Percentiles rank a stretch among this genome's conserved stretches.
phyloP scores from a whole-genome alignment of 1,139 yeast genomes.

The Diutina catenulata region DNA sequence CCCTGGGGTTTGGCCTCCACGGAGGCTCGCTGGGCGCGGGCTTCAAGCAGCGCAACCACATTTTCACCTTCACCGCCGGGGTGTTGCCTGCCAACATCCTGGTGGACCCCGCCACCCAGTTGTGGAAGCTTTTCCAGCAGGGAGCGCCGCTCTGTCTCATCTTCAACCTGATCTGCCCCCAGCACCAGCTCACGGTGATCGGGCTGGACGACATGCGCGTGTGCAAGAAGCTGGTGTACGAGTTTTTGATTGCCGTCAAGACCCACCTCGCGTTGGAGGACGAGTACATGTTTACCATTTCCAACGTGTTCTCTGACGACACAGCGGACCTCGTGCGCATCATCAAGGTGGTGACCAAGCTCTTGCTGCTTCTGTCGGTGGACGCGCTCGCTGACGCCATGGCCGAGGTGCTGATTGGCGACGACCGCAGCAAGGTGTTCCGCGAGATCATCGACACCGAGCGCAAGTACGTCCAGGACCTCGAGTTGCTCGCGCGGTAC shows the following conservation, averaged over 20 bases:
- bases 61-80: conserved; percentile 62
- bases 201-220: conserved; percentile 71
- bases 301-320: conserved; percentile 77
- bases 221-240: conserved; percentile 84
- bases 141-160: conserved; percentile 88
- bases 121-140: conserved; percentile 81
- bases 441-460: conserved; percentile 83
- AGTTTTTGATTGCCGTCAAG: conserved; percentile 81
- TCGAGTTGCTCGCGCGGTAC: conserved; percentile 61
- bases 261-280: conserved; percentile 57
- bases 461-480: conserved; percentile 82
- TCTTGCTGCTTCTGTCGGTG: conserved; percentile 36
- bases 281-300: conserved; percentile 71
- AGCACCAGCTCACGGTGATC: conserved; percentile 34
- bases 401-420: conserved; percentile 26
- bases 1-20: conserved; percentile 16
- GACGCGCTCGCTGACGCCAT: conserved; percentile 14
- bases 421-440: conserved; percentile 64
- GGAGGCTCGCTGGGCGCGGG: conserved; percentile 12
- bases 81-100: conserved; percentile 59
- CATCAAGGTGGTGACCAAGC: conserved; percentile 46
- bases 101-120: conserved; percentile 86
- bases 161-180: conserved; percentile 45
- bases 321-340: conserved; percentile 71
- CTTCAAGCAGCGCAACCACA: conserved; percentile 16